Base-by-base conservation (phyloP, 441 rosid species). In the Syzygium syzygioides region DNA sequence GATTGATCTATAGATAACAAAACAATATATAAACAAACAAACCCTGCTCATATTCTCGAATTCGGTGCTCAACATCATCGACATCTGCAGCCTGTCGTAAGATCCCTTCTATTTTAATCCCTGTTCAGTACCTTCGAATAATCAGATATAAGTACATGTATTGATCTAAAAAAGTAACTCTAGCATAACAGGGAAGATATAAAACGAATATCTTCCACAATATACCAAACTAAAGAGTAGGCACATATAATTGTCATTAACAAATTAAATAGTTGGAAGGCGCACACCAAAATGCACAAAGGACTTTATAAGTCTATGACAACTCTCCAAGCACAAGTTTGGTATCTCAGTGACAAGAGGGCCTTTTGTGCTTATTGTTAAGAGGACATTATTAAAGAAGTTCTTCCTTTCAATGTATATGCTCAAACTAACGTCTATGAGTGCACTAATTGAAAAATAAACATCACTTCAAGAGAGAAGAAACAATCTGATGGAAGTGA, bases 31-130 rank as follows among this genome's bases (percentile, higher is more conserved):
- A 57, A 80, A 79, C 62, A 45, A 89, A 93, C 94, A 88, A 91
- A 97, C 99, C 99, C 91, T 98, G 96, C 93, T 97, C 99, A 89
- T 95, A 98, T 91, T 96, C 99, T 64, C 94, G 94, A 93, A 98
- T 95, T 88, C 99, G 95, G 91, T 86, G 95, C 92, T 96, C 96
- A 86, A 98, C 99, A 91, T 96, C 98, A 89, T 98, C 99, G 76
- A 98, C 99, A 93, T 95, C 98, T 56, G 99, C 99, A 90, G 99
- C 99, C 93, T 98, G 99, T 89, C 99, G 92, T 94, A 98, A 93
- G 90, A 98, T 96, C 88, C 99, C 99, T 96, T 98, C 99, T 86
- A 94, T 95, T 90, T 91, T 95, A 89, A 94, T 86, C 92, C 99
- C 99, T 98, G 95, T 89, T 89, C 87, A 90, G 86, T 85, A 90